phyloP scores from a whole-genome alignment of 805 yeast species.

The Danielia oregonensis region DNA sequence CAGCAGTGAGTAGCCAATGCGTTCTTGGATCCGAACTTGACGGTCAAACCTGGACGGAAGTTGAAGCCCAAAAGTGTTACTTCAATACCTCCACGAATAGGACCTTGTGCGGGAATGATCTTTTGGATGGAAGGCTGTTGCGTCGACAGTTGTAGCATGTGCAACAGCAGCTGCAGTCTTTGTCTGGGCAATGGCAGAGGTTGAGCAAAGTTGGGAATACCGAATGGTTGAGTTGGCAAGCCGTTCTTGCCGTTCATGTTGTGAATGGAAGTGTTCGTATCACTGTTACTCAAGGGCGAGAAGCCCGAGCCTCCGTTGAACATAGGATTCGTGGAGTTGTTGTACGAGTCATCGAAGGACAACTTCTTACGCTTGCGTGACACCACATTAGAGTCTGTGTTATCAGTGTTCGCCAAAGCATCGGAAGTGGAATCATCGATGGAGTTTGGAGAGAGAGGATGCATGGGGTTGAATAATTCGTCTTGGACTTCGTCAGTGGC shows the following conservation, averaged over 20 bases:
- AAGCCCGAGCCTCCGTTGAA: slow-evolving; percentile 38
- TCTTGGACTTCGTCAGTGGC: slow-evolving; percentile 6
- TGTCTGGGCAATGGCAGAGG: slow-evolving; percentile 9
- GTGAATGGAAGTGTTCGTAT: slow-evolving; percentile 33
- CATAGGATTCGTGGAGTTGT: slow-evolving; percentile 34
- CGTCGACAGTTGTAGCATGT: slow-evolving; percentile 6
- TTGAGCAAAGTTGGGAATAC: slow-evolving; percentile 1
- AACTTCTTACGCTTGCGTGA: slow-evolving; percentile 47
- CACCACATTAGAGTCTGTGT: slow-evolving; percentile 18
- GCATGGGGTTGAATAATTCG: slow-evolving; percentile 11
- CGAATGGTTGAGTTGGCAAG: slow-evolving; percentile 4
- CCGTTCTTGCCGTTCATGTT: slow-evolving; percentile 9
- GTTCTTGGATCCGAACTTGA: slow-evolving; percentile 79
- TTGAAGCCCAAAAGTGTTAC: slow-evolving; percentile 85
- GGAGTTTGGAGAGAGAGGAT: slow-evolving; percentile 59
- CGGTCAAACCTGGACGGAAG: slow-evolving; percentile 77
- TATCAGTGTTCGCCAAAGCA: slow-evolving; percentile 39
- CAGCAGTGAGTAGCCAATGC: slow-evolving; percentile 91
- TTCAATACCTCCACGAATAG: slow-evolving; percentile 94
- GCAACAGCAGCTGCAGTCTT: slow-evolving; percentile 16
- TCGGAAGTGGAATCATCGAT: slow-evolving; percentile 60
- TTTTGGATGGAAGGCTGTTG: slow-evolving; percentile 54
- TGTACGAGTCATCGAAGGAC: slow-evolving; percentile 43
- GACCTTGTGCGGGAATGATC: slow-evolving; percentile 94
- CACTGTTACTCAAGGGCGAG: slow-evolving; percentile 46